Conservation (phyloP, 441 rosid species). For the Croton setiger region DNA sequence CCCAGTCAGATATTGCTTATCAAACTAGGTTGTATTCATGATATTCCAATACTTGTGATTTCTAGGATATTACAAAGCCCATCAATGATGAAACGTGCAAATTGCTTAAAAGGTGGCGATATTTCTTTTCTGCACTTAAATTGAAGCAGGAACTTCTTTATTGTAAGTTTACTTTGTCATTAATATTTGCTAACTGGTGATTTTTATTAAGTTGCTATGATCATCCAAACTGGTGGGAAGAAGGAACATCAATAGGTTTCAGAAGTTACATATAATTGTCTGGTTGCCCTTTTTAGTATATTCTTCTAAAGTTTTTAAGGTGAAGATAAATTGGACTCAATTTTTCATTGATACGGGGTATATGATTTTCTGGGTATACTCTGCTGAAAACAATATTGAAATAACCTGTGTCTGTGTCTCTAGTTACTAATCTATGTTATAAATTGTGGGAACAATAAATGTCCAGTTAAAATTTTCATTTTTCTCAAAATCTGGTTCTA, state of each 20-base stretch:
- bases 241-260: slow-evolving; percentile 9
- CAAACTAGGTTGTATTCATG: slow-evolving; percentile 1
- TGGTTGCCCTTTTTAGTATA: background rate
- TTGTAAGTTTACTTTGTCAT: slow-evolving; percentile 49
- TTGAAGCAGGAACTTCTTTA: slow-evolving; percentile 90
- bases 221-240: background rate
- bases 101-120: slow-evolving; percentile 77
- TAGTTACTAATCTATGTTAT: background rate
- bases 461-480: too few relatives aligned
- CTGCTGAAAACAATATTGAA: too few relatives aligned
- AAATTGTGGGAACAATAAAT: background rate
- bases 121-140: slow-evolving; percentile 80
- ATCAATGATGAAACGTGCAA: slow-evolving; percentile 75
- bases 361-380: background rate
- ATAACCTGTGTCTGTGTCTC: background rate
- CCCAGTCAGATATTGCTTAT: background rate
- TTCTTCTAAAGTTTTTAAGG: background rate
- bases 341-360: background rate
- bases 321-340: background rate
- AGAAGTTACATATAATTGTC: background rate
- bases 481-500: background rate
- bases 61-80: slow-evolving; percentile 86
- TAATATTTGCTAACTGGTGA: slow-evolving; percentile 1
- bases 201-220: slow-evolving; percentile 8
- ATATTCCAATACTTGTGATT: background rate